phyloP scores from a whole-genome alignment of 371 early-diverging fungal species.

The Haplosporangium sp. region DNA sequence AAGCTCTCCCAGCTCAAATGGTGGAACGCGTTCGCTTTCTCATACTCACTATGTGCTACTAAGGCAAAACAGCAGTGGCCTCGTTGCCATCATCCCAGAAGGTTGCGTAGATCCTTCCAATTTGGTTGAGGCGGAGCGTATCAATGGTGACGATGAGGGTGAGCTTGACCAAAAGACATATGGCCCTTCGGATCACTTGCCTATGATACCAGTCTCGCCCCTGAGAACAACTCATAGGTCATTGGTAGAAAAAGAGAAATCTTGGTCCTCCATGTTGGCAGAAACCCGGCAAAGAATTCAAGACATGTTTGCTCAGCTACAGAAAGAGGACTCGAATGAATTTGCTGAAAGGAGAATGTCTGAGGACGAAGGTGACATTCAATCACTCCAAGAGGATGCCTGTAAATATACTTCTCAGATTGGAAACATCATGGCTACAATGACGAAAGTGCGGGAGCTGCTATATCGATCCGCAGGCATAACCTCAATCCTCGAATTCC shows the following conservation, averaged over 20 bases:
- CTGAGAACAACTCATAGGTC: constrained; percentile 65
- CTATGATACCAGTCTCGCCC: constrained; percentile 69
- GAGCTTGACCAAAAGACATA: constrained; percentile 38
- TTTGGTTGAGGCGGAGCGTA: constrained; percentile 47
- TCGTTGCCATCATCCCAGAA: constrained; percentile 41
- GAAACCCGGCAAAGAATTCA: constrained; percentile 38
- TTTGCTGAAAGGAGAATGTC: neutral
- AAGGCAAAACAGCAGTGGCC: constrained; percentile 17
- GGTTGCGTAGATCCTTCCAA: constrained; percentile 46
- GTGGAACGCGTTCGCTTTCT: constrained; percentile 17
- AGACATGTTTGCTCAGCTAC: constrained; percentile 5
- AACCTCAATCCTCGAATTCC: constrained; percentile 73
- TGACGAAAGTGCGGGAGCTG: constrained; percentile 67
- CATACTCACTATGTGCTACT: constrained; percentile 11
- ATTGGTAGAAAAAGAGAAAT: constrained; percentile 51
- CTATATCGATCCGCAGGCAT: constrained; percentile 71
- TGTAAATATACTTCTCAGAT: constrained; percentile 57
- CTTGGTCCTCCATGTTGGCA: constrained; percentile 31
- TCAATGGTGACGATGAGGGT: constrained; percentile 42
- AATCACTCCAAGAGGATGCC: constrained; percentile 56
- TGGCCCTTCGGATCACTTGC: constrained; percentile 52
- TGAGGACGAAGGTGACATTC: constrained; percentile 48
- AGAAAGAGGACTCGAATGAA: neutral
- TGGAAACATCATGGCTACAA: constrained; percentile 63
- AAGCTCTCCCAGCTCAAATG: constrained; percentile 13